phyloP scores from a whole-genome alignment of 768 basidiomycete species.

The Calocybe indica region DNA sequence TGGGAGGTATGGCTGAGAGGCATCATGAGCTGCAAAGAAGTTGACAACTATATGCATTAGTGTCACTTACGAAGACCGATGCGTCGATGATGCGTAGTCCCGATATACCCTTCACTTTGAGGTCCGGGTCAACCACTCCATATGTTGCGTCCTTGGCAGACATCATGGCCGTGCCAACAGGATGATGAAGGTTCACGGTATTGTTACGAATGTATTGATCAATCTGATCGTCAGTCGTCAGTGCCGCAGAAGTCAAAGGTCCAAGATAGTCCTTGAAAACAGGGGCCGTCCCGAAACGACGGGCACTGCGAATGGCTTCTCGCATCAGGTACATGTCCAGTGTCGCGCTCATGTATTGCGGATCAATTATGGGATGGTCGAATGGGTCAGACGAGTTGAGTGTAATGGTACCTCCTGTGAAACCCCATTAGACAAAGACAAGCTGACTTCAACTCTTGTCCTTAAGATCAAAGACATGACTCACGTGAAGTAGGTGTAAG shows the following conservation, averaged over 20 bases:
- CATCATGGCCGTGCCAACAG: slow-evolving; percentile 19
- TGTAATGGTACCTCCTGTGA: slow-evolving; percentile 8
- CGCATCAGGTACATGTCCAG: neutral
- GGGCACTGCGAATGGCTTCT: neutral
- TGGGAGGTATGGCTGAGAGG: neutral
- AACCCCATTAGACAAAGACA: slow-evolving; percentile 5
- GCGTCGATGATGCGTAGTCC: slow-evolving; percentile 27
- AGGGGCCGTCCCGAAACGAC: neutral
- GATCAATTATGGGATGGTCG: neutral
- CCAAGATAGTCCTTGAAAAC: neutral
- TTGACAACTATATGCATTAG: too few relatives aligned
- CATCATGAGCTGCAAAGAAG: neutral
- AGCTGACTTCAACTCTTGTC: neutral
- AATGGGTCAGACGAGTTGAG: slow-evolving; percentile 5
- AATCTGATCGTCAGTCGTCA: slow-evolving; percentile 15
- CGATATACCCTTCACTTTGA: slow-evolving; percentile 21
- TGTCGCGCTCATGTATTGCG: slow-evolving; percentile 22
- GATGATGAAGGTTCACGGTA: slow-evolving; percentile 15
- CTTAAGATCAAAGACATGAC: neutral
- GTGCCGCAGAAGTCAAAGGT: neutral
- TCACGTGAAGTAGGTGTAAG: slow-evolving; percentile 11
- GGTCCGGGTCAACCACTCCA: slow-evolving; percentile 7
- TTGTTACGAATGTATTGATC: slow-evolving; percentile 12
- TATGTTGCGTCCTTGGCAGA: neutral
- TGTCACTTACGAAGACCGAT: slow-evolving; percentile 12